phyloP scores from a whole-genome alignment of 176 grass and related monocot species.

The Cenchrus americanus region DNA sequence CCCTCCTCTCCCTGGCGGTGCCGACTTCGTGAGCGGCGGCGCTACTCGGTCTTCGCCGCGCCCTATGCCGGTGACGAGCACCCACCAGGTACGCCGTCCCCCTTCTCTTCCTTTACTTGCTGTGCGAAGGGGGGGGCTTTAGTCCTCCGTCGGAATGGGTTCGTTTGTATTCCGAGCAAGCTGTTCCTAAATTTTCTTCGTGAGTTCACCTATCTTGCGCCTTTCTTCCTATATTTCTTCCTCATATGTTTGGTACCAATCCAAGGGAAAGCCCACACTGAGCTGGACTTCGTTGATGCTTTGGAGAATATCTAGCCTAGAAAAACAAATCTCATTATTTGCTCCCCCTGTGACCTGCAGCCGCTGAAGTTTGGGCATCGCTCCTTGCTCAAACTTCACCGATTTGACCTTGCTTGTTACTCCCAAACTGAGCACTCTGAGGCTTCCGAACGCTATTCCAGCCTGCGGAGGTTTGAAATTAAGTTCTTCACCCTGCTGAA shows the following conservation, averaged over 20 bases:
- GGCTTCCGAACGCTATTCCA: not conserved
- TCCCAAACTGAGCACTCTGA: not conserved
- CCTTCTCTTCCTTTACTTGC: too few species aligned
- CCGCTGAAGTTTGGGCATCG: not conserved
- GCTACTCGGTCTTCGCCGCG: too few species aligned
- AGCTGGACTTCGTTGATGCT: not conserved
- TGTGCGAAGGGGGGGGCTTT: too few species aligned
- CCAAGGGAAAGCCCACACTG: rapidly evolving
- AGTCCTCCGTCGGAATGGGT: not conserved
- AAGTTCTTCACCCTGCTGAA: not conserved
- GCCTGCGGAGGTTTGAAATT: not conserved
- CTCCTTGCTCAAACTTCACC: not conserved
- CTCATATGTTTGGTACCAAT: rapidly evolving
- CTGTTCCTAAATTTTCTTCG: not conserved
- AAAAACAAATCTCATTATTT: not conserved
- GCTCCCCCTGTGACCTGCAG: not conserved
- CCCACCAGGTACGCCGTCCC: too few species aligned
- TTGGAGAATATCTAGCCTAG: not conserved
- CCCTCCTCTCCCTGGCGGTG: too few species aligned
- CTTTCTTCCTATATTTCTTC: not conserved
- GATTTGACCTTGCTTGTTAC: rapidly evolving
- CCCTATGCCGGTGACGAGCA: too few species aligned
- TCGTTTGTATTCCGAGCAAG: not conserved
- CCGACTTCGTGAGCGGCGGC: too few species aligned
- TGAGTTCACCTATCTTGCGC: not conserved